Evolutionary conservation across 2,329 filamentous ascomycete species (phyloP).

Genomic region (Corniculantispora saksenae): DNA sequence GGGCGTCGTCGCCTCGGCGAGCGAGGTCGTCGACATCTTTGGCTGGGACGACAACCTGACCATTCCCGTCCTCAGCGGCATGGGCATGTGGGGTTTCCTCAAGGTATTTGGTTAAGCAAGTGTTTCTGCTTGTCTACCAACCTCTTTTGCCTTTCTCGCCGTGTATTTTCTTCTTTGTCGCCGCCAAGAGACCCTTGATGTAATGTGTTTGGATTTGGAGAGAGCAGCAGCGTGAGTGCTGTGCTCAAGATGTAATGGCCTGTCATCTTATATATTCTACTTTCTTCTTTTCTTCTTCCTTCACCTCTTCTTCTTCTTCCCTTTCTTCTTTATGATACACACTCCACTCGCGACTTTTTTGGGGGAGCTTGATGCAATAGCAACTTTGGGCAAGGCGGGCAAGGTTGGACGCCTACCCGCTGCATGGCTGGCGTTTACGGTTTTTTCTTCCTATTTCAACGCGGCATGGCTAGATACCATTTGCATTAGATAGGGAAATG

Average conservation of each 20-base stretch:
- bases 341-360: slow-evolving; percentile 5
- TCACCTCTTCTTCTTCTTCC: neutral
- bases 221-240: neutral
- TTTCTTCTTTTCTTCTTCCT: neutral
- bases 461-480: slow-evolving; percentile 9
- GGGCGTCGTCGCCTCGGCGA: slow-evolving; percentile 83
- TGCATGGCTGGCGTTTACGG: slow-evolving; percentile 16
- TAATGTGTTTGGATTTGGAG: neutral
- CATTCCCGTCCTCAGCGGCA: slow-evolving; percentile 86
- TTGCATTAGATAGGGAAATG: neutral
- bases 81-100: slow-evolving; percentile 89
- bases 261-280: neutral
- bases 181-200: neutral
- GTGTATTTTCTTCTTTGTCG: neutral
- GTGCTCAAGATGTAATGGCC: neutral
- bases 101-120: slow-evolving; percentile 73
- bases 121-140: no score
- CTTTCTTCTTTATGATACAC: neutral
- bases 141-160: neutral
- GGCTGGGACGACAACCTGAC: slow-evolving; percentile 98
- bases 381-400: neutral
- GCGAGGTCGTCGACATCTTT: slow-evolving; percentile 88
- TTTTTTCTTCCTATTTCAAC: neutral
- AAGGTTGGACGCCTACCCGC: neutral
- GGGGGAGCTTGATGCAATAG: neutral